A percentile compares a stretch with the other conserved stretches of the same genome.
Conservation (phyloP, 768 basidiomycete genomes). For the Hemileccinum rubropunctum region DNA sequence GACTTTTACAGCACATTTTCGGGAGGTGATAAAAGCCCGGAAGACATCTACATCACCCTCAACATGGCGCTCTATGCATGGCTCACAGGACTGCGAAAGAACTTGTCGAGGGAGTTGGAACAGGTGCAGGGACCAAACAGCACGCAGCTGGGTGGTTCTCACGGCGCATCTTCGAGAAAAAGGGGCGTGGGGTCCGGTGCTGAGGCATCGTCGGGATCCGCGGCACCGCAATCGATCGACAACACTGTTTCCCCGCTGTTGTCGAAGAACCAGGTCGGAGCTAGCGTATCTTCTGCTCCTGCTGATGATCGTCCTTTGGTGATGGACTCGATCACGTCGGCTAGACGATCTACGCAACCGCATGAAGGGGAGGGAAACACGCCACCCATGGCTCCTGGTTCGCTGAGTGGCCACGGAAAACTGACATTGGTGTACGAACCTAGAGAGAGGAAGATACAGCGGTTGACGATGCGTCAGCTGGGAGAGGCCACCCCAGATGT, state of each 20-base stretch:
- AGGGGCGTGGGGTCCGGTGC: constrained; percentile 27
- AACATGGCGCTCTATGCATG: constrained; percentile 82
- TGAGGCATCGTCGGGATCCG: constrained; percentile 10
- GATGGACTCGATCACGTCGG: constrained; percentile 1
- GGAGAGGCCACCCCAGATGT: constrained; percentile 89
- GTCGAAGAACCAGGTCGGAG: constrained; percentile 10
- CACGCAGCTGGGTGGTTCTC: constrained; percentile 37
- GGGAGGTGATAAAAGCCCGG: constrained; percentile 50
- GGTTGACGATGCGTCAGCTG: constrained; percentile 80
- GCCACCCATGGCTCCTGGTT: background rate
- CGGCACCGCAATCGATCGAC: constrained; percentile 10
- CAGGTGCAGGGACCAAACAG: constrained; percentile 62
- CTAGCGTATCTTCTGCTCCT: background rate
- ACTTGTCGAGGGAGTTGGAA: constrained; percentile 73
- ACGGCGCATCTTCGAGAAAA: constrained; percentile 33
- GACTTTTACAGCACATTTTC: constrained; percentile 74
- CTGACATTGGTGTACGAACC: constrained; percentile 49
- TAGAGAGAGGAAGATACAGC: constrained; percentile 64
- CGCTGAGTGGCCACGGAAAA: constrained; percentile 10
- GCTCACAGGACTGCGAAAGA: constrained; percentile 76
- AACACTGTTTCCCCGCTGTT: background rate
- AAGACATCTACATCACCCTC: constrained; percentile 83
- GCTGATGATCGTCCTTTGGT: constrained; percentile 7
- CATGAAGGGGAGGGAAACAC: constrained; percentile 13
- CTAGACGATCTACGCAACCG: constrained; percentile 15